Conservation (phyloP, 305 asterid genomes). For the Rubia balearica region DNA sequence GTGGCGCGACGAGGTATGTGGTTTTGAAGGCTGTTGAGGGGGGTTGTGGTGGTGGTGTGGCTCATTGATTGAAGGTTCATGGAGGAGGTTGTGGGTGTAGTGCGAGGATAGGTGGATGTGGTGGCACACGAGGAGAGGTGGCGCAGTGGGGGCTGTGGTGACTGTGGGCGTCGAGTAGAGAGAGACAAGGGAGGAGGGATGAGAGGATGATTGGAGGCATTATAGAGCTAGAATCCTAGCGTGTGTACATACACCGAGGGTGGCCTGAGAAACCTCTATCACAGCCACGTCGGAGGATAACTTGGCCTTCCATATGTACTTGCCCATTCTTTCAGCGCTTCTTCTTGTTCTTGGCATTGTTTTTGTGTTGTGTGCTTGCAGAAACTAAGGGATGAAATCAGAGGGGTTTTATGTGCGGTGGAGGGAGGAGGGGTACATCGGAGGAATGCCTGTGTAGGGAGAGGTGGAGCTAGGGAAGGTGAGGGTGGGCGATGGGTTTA, state of each 20-base stretch:
- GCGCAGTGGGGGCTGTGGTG: too few relatives aligned
- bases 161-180: too few relatives aligned
- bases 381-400: not conserved
- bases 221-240: constrained; percentile 68
- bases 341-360: not conserved
- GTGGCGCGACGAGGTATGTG: too few relatives aligned
- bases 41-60: too few relatives aligned
- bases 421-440: not conserved
- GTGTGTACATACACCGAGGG: constrained; percentile 74
- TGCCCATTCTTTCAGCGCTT: constrained; percentile 33
- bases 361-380: not conserved
- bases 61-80: too few relatives aligned
- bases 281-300: constrained; percentile 40
- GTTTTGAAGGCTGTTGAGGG: too few relatives aligned
- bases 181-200: not conserved
- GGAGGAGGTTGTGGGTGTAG: too few relatives aligned
- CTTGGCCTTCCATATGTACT: constrained; percentile 49
- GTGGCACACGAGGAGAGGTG: too few relatives aligned
- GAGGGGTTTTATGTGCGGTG: constrained; percentile 5
- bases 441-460: not conserved
- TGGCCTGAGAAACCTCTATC: constrained; percentile 43
- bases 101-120: too few relatives aligned
- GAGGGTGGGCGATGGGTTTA: too few relatives aligned
- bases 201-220: constrained; percentile 30
- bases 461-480: too few relatives aligned